A percentile compares a stretch with the other conserved stretches of the same genome.
Conservation (phyloP, 768 basidiomycete species). For the Rhizopogon vinicolor region DNA sequence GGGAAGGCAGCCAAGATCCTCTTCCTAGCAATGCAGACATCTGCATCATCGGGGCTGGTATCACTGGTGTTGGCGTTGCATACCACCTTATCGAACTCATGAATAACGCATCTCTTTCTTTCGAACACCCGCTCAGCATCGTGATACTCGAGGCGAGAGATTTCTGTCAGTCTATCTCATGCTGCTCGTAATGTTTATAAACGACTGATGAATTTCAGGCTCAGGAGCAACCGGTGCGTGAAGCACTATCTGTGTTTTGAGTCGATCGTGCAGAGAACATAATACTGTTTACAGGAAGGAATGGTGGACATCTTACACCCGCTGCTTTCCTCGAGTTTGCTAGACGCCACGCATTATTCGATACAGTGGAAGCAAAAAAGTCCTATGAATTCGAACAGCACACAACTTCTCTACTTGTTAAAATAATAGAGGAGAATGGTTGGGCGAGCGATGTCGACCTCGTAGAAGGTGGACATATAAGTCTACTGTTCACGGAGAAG, state of each 20-base stretch:
- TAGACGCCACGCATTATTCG: conserved; percentile 33
- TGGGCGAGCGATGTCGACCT: conserved; percentile 55
- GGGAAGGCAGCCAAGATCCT: conserved; percentile 57
- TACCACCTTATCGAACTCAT: conserved; percentile 56
- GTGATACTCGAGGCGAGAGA: conserved; percentile 82
- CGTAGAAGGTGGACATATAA: conserved; percentile 49
- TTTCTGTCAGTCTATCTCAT: conserved; percentile 55
- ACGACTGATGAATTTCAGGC: conserved; percentile 32
- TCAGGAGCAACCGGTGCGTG: conserved; percentile 69
- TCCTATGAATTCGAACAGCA: conserved; percentile 54
- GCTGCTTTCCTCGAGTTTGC: conserved; percentile 43
- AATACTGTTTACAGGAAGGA: conserved; percentile 49
- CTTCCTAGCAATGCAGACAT: conserved; percentile 63
- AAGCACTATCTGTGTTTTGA: not conserved
- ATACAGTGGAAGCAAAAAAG: conserved; percentile 50
- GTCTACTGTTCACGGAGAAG: conserved; percentile 42
- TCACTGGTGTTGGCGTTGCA: conserved; percentile 71
- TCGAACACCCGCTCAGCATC: conserved; percentile 34
- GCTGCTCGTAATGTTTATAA: not conserved
- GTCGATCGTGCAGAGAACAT: not conserved
- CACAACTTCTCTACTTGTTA: conserved; percentile 43
- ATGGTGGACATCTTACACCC: conserved; percentile 73
- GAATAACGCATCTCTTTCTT: conserved; percentile 2
- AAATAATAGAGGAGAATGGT: conserved; percentile 40
- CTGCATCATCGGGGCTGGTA: conserved; percentile 76